Evolutionary conservation across 148 eudicot species (phyloP).

Genomic region (Vaccinium vitisidaea): DNA sequence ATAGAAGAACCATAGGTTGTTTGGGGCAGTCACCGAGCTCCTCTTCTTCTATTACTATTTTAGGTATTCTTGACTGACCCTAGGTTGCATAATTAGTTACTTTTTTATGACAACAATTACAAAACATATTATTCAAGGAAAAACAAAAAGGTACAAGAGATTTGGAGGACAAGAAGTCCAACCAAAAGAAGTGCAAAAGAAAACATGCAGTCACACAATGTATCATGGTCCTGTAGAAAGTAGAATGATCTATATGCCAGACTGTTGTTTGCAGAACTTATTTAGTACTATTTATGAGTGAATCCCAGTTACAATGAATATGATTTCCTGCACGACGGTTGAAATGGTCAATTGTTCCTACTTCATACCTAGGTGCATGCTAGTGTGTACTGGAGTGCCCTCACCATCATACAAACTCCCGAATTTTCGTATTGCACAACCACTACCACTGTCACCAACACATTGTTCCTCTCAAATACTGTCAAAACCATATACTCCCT

Average conservation of each 20-base stretch:
- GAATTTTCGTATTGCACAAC: background rate
- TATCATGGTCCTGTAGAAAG: conserved; percentile 1
- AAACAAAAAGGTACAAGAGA: background rate
- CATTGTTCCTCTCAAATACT: background rate
- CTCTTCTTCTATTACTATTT: background rate
- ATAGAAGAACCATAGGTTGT: background rate
- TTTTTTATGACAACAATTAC: background rate
- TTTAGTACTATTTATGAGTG: background rate
- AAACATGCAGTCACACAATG: background rate
- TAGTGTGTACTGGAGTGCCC: background rate
- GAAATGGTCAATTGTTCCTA: background rate
- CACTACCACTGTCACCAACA: background rate
- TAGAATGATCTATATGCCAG: background rate
- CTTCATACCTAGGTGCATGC: background rate
- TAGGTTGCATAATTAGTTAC: background rate
- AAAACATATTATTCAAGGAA: background rate
- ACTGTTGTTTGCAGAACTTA: background rate
- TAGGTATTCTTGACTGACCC: background rate
- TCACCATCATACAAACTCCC: background rate
- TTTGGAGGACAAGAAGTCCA: background rate
- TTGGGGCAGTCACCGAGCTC: background rate
- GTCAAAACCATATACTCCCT: background rate
- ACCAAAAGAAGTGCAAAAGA: background rate
- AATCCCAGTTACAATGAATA: background rate
- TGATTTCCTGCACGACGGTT: background rate